Evolutionary conservation across 2,329 filamentous ascomycete species (phyloP).

Genomic region (Claviceps quebecensis): DNA sequence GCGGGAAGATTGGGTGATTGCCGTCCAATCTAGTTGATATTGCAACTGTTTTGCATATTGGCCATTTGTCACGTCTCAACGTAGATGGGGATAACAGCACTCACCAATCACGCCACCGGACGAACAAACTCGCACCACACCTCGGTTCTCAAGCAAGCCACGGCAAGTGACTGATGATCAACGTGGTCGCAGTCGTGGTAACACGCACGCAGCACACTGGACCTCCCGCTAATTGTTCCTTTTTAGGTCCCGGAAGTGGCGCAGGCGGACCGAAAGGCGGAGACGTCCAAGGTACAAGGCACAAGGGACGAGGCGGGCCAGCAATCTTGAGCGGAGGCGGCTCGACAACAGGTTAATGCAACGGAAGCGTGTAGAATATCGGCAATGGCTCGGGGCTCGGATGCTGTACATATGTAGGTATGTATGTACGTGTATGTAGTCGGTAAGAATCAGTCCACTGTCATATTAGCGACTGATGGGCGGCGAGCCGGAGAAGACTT

Average conservation of each 20-base stretch:
- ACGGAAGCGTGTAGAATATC: not conserved
- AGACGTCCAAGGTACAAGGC: conserved; percentile 2
- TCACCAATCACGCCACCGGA: not conserved
- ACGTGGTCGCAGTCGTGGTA: not conserved
- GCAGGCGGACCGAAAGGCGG: conserved; percentile 9
- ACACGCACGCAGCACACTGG: not conserved
- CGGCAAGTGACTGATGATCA: not conserved
- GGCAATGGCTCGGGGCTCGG: not conserved
- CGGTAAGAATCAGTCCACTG: too few species aligned
- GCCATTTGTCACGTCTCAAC: not conserved
- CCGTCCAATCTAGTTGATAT: too few species aligned
- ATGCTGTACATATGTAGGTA: too few species aligned
- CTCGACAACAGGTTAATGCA: not conserved
- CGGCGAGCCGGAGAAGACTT: not conserved
- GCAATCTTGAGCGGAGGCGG: too few species aligned
- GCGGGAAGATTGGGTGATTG: not conserved
- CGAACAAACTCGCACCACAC: not conserved
- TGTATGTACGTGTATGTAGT: too few species aligned
- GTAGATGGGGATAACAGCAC: not conserved
- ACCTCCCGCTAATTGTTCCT: not conserved
- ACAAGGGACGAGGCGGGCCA: not conserved
- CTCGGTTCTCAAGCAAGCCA: not conserved
- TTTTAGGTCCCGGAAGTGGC: conserved; percentile 7
- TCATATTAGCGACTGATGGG: not conserved
- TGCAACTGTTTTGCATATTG: not conserved